These are phyloP conservation scores for Gossypium davidsonii DNA, from an alignment of 441 rosid species.

Conservation along the genomic window DNA sequence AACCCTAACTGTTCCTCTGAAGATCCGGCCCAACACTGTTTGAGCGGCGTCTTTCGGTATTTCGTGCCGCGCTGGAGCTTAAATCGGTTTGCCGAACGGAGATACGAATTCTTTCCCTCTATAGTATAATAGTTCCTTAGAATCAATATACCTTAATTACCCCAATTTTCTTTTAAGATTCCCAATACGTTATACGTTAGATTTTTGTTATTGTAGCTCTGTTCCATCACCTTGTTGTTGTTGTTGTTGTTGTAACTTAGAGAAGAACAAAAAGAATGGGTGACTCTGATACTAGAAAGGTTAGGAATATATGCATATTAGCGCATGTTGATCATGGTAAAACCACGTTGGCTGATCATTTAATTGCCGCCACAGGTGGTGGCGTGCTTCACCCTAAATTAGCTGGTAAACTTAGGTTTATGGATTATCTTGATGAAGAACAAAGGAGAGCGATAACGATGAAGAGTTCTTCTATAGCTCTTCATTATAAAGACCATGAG, in stretches of 20 bases:
- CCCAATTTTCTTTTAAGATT: not conserved
- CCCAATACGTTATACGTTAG: not conserved
- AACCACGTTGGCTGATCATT: slow-evolving; percentile 87
- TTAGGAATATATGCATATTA: slow-evolving; percentile 73
- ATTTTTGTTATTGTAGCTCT: not conserved
- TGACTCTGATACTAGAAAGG: slow-evolving; percentile 42
- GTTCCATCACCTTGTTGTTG: not conserved
- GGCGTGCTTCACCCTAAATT: slow-evolving; percentile 78
- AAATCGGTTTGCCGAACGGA: not conserved
- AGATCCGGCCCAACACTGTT: not conserved
- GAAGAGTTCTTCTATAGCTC: slow-evolving; percentile 90
- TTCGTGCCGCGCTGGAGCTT: not conserved
- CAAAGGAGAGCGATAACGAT: slow-evolving; percentile 92
- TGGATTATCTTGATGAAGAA: slow-evolving; percentile 95
- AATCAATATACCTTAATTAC: not conserved
- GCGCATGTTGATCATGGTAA: slow-evolving; percentile 98
- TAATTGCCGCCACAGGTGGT: slow-evolving; percentile 76
- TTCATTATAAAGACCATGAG: slow-evolving; percentile 46
- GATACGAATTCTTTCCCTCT: not conserved
- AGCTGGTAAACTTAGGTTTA: slow-evolving; percentile 81
- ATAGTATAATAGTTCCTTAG: not conserved
- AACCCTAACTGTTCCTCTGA: not conserved
- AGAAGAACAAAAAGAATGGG: slow-evolving; percentile 29
- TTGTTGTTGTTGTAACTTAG: slow-evolving; percentile 10
- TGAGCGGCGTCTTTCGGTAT: not conserved